Percentiles rank a stretch among this genome's conserved stretches.
Conservation (phyloP, 2,329 filamentous ascomycete genomes). For the Alternaria atra region DNA sequence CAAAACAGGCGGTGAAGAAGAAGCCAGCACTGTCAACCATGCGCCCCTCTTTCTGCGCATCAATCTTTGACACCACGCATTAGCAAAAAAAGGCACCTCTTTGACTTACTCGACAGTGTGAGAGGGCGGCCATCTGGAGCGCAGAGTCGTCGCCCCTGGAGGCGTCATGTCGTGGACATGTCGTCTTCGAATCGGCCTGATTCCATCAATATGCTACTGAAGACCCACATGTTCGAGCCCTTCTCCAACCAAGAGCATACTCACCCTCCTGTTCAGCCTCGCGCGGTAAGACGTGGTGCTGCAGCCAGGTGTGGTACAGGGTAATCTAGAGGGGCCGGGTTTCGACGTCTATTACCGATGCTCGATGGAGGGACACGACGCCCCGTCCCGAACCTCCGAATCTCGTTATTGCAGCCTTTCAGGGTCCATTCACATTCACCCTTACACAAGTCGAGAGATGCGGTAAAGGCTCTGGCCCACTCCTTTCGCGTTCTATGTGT, state of each 20-base stretch:
- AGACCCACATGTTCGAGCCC: conserved; percentile 27
- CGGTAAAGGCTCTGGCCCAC: neutral
- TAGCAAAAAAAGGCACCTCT: conserved; percentile 1
- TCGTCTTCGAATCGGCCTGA: conserved; percentile 41
- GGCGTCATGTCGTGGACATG: conserved; percentile 13
- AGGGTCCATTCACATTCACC: conserved; percentile 13
- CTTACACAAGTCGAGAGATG: conserved; percentile 4
- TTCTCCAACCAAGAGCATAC: conserved; percentile 31
- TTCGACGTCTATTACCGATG: conserved; percentile 9
- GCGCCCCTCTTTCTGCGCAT: conserved; percentile 27
- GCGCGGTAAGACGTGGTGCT: conserved; percentile 29
- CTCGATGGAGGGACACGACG: conserved; percentile 8
- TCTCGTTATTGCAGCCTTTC: conserved; percentile 7
- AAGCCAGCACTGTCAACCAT: conserved; percentile 35
- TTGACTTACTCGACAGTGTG: neutral
- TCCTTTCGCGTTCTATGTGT: conserved; percentile 8
- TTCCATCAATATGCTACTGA: conserved; percentile 35
- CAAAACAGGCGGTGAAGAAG: conserved; percentile 34
- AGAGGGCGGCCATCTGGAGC: neutral
- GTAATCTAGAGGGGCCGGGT: conserved; percentile 22
- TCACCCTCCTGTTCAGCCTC: conserved; percentile 38
- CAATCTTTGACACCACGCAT: conserved; percentile 12
- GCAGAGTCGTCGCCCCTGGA: neutral
- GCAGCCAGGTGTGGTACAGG: conserved; percentile 21
- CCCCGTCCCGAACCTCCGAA: conserved; percentile 17